These are phyloP conservation scores for Debaryomycetaceae sp. DNA, from an alignment of 1,139 yeast genomes.

Conservation along the genomic window DNA sequence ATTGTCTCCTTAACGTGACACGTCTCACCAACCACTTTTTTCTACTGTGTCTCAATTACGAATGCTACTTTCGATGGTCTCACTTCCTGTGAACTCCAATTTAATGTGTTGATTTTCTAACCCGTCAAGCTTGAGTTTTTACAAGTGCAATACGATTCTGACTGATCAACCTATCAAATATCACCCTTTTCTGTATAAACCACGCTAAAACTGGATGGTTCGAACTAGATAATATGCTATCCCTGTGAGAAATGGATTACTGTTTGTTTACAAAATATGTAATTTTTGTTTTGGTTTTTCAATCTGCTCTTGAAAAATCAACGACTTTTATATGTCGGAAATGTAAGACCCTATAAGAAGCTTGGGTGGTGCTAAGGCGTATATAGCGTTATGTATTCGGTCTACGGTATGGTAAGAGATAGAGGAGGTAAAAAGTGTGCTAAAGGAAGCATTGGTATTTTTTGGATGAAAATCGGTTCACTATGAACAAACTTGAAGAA, in stretches of 20 bases:
- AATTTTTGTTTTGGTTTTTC: conserved; percentile 8
- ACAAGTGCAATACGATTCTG: background rate
- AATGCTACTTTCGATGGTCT: background rate
- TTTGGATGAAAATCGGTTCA: too few species aligned
- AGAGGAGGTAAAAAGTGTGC: too few species aligned
- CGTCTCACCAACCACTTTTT: background rate
- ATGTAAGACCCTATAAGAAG: background rate
- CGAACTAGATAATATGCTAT: background rate
- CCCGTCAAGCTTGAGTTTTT: background rate
- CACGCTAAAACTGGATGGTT: background rate
- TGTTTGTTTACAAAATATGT: conserved; percentile 12
- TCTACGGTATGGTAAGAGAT: too few species aligned
- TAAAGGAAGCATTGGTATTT: too few species aligned
- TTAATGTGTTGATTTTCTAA: background rate
- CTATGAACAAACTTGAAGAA: too few species aligned
- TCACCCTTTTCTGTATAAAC: background rate
- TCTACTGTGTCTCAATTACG: background rate
- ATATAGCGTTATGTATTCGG: too few species aligned
- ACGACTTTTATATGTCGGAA: conserved; percentile 1
- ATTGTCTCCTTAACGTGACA: background rate
- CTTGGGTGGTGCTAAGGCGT: too few species aligned
- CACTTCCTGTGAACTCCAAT: background rate
- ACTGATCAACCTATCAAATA: background rate
- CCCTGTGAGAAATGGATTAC: background rate
- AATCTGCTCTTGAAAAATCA: conserved; percentile 3